These are phyloP conservation scores for Ceratocystis variospora DNA, from an alignment of 2,329 filamentous ascomycete genomes.

Conservation along the genomic window DNA sequence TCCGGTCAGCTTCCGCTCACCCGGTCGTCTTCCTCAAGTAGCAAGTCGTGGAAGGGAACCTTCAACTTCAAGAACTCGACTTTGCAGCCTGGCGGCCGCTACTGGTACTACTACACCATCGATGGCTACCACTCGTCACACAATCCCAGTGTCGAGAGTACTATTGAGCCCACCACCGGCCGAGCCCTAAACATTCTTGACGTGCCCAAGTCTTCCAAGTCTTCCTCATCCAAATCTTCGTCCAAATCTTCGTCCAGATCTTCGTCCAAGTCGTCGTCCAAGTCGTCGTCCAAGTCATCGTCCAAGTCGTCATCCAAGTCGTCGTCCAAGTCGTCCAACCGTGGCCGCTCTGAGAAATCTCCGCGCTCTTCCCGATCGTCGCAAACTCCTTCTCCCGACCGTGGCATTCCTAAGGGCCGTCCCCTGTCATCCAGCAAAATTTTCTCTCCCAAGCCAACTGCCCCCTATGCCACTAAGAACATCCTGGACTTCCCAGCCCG, in stretches of 20 bases:
- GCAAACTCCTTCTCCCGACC: slow-evolving; percentile 34
- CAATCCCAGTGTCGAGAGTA: slow-evolving; percentile 80
- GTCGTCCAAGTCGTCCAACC: slow-evolving; percentile 33
- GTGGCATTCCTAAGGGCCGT: slow-evolving; percentile 75
- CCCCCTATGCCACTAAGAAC: slow-evolving; percentile 73
- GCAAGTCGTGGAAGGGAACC: slow-evolving; percentile 90
- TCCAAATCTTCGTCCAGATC: slow-evolving; percentile 28
- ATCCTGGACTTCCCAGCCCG: slow-evolving; percentile 61
- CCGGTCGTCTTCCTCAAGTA: slow-evolving; percentile 57
- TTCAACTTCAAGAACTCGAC: slow-evolving; percentile 88
- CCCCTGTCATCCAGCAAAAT: slow-evolving; percentile 81
- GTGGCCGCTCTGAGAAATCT: slow-evolving; percentile 29
- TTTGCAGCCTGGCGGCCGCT: slow-evolving; percentile 76
- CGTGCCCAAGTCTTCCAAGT: slow-evolving; percentile 48
- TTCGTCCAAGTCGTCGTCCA: slow-evolving; percentile 24
- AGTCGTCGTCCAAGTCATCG: slow-evolving; percentile 29
- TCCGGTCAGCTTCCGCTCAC: slow-evolving; percentile 83
- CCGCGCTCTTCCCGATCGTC: slow-evolving; percentile 37
- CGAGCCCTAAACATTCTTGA: slow-evolving; percentile 97
- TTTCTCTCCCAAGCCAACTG: slow-evolving; percentile 75
- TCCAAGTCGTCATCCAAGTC: neutral
- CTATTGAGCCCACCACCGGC: slow-evolving; percentile 88
- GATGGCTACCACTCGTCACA: slow-evolving; percentile 97
- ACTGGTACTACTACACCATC: slow-evolving; percentile 99
- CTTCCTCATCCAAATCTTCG: slow-evolving; percentile 29